A percentile compares a stretch with the other conserved stretches of the same genome.
These are phyloP conservation scores for Hymenoscyphus fraxineus DNA, from an alignment of 2,329 filamentous ascomycete species.

Conservation along the genomic window DNA sequence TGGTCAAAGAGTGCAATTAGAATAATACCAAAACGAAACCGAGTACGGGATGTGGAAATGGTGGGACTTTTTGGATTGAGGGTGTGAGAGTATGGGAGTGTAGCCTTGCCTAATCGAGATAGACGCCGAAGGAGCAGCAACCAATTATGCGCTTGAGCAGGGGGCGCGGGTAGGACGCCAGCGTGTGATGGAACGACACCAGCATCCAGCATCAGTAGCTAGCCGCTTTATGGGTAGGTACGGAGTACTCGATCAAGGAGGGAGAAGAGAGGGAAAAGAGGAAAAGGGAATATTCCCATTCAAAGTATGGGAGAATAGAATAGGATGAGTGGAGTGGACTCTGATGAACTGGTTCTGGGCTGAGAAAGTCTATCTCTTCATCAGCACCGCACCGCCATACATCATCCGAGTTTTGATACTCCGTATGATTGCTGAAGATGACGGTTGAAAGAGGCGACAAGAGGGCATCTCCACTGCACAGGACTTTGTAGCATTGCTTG, in stretches of 20 bases:
- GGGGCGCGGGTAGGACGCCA: constrained; percentile 26
- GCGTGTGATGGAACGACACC: constrained; percentile 24
- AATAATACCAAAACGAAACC: too few species aligned
- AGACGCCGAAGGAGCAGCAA: constrained; percentile 30
- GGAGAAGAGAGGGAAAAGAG: not conserved
- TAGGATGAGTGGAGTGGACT: not conserved
- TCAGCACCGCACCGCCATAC: not conserved
- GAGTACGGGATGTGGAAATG: not conserved
- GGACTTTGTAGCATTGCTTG: not conserved
- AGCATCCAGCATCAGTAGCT: constrained; percentile 9
- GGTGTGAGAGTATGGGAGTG: constrained; percentile 11
- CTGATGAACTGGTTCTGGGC: not conserved
- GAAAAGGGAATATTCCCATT: not conserved
- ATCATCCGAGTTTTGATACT: not conserved
- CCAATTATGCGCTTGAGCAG: constrained; percentile 29
- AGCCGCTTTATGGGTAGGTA: constrained; percentile 9
- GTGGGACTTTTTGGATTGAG: not conserved
- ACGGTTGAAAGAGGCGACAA: not conserved
- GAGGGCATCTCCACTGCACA: not conserved
- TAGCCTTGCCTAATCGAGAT: constrained; percentile 34
- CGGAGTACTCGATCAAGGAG: not conserved
- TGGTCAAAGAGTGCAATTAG: too few species aligned
- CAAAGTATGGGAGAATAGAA: too few species aligned
- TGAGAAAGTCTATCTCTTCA: not conserved
- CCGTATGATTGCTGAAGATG: not conserved